Conservation (phyloP, 345 rosid species). For the Leavenworthia alabamica region DNA sequence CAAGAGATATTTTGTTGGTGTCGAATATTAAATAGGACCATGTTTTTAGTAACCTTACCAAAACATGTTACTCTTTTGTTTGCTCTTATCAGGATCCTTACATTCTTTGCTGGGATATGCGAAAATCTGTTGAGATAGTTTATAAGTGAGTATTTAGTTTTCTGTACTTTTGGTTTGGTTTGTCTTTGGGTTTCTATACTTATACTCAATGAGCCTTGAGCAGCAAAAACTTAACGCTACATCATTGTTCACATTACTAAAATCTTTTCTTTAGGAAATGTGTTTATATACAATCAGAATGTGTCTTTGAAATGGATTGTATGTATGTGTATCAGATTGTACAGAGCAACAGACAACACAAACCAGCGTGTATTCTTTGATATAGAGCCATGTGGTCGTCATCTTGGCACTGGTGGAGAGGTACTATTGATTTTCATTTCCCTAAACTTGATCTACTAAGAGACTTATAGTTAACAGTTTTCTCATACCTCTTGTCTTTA, state of each 20-base stretch:
- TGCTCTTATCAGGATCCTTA: constrained; percentile 67
- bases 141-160: constrained; percentile 56
- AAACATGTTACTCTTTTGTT: background rate
- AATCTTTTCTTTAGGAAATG: background rate
- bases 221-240: background rate
- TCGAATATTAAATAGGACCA: background rate
- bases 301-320: constrained; percentile 6
- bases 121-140: constrained; percentile 78
- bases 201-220: background rate
- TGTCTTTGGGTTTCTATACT: constrained; percentile 3
- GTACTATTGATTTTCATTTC: constrained; percentile 32
- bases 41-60: background rate
- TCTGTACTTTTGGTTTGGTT: background rate
- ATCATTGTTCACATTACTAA: background rate
- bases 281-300: background rate
- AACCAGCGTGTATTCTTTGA: constrained; percentile 92
- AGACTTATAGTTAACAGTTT: background rate
- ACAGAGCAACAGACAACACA: constrained; percentile 74
- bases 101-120: constrained; percentile 89
- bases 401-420: constrained; percentile 96
- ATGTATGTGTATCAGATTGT: constrained; percentile 43
- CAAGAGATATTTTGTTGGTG: background rate
- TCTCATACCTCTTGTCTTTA: background rate
- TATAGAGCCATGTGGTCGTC: constrained; percentile 64
- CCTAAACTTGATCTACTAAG: background rate